Conservation (phyloP, 495 filamentous ascomycete genomes). For the Amniculicola lignicola region DNA sequence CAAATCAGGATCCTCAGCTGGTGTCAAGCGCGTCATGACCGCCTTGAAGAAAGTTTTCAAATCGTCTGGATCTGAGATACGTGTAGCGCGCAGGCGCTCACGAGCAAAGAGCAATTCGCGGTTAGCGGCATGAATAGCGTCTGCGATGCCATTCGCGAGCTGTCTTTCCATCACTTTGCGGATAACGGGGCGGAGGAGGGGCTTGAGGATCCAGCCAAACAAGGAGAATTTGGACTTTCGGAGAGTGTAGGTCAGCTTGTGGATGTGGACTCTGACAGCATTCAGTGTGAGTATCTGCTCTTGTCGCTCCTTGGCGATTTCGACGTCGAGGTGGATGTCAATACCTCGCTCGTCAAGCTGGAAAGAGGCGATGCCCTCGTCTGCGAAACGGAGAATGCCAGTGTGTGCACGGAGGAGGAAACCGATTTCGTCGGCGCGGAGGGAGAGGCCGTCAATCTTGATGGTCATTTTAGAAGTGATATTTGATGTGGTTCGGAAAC, state of each 20-base stretch:
- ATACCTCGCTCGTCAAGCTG: constrained; percentile 80
- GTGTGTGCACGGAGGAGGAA: constrained; percentile 71
- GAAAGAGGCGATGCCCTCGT: constrained; percentile 82
- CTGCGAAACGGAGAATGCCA: constrained; percentile 62
- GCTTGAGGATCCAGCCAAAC: constrained; percentile 79
- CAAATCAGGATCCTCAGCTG: constrained; percentile 68
- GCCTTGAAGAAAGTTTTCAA: constrained; percentile 77
- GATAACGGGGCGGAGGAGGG: constrained; percentile 74
- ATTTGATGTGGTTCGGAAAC: constrained; percentile 63
- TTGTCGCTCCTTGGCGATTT: constrained; percentile 67
- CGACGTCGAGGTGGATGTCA: constrained; percentile 67
- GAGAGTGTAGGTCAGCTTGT: constrained; percentile 79
- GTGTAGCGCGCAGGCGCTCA: constrained; percentile 78
- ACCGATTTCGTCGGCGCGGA: constrained; percentile 80
- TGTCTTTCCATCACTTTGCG: constrained; percentile 75
- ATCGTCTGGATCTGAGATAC: constrained; percentile 77
- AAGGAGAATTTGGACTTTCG: constrained; percentile 71
- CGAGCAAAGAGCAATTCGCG: constrained; percentile 82
- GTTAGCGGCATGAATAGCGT: constrained; percentile 68
- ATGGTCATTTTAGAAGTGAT: constrained; percentile 69
- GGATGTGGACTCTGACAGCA: constrained; percentile 72
- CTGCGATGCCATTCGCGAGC: constrained; percentile 67
- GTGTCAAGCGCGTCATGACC: constrained; percentile 68
- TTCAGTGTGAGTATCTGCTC: constrained; percentile 79
- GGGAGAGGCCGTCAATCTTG: constrained; percentile 72